Evolutionary conservation across 192 early-diverging fungal genomes (phyloP).

Genomic region (Entophlyctis luteolus): DNA sequence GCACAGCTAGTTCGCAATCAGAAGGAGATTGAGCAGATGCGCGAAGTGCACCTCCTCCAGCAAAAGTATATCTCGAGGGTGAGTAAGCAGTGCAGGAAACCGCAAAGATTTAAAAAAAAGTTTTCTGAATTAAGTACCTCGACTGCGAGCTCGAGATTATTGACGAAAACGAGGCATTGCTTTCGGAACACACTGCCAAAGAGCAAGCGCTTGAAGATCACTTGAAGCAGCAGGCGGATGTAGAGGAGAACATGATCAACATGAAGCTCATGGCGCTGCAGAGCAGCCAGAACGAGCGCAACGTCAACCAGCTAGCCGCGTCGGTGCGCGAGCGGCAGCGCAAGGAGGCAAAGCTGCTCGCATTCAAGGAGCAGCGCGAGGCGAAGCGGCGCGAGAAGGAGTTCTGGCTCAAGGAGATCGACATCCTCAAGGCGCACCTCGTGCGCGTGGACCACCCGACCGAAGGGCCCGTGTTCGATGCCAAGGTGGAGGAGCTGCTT

Average conservation of each 20-base stretch:
- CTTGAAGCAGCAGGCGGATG: background rate
- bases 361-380: background rate
- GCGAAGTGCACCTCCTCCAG: constrained; percentile 7
- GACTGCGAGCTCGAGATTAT: constrained; percentile 17
- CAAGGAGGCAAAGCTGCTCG: background rate
- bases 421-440: background rate
- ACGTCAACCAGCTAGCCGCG: background rate
- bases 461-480: background rate
- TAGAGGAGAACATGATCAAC: constrained; percentile 6
- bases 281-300: background rate
- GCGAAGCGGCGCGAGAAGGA: background rate
- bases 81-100: background rate
- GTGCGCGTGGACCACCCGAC: background rate
- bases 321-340: background rate
- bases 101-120: background rate
- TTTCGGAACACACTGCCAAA: background rate
- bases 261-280: background rate
- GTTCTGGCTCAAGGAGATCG: constrained; percentile 14
- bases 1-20: constrained; percentile 5
- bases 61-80: constrained; percentile 13
- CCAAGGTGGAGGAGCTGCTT: background rate
- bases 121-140: background rate
- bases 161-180: constrained; percentile 17
- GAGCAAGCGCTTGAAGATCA: constrained; percentile 11
- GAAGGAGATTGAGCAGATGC: constrained; percentile 17